Evolutionary conservation across 2,329 filamentous ascomycete species (phyloP), one percentile per base, ranked within the genome.

Genomic region (Periconia sp.): DNA sequence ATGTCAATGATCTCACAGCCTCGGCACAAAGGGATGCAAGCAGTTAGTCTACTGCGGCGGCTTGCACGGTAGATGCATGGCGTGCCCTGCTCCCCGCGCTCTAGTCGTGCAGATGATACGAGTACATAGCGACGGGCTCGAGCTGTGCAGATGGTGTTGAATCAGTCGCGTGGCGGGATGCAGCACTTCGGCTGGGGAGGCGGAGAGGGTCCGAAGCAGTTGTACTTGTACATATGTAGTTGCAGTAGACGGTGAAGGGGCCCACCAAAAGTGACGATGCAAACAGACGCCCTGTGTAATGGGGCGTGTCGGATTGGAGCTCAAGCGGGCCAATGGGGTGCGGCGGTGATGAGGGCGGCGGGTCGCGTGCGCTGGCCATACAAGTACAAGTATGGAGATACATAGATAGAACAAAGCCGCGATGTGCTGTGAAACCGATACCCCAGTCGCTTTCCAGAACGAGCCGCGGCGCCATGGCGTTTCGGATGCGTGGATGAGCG

Each of bases 211-310:
- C 63, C 63, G 61, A 45, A 36, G 52, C 46, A 47, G 52, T 52
- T 45, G 52, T n/a, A n/a, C n/a, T n/a, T n/a, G n/a, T n/a, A n/a
- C n/a, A n/a, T n/a, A n/a, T n/a, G n/a, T n/a, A n/a, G n/a, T n/a
- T n/a, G n/a, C n/a, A n/a, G n/a, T n/a, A n/a, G n/a, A n/a, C n/a
- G n/a, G n/a, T n/a, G n/a, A n/a, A n/a, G n/a, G n/a, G n/a, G 19
- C 36, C 63, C 63, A 65, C 61, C 61, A 66, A 61, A 57, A 59
- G 61, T 67, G 65, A 67, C 63, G 63, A 54, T 58, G 54, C 56
- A 52, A 52, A 50, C 52, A 51, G 46, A 50, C 45, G 52, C 44
- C 46, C 52, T 43, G 54, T 54, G 51, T 42, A 45, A 57, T 56
- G 52, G 50, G 33, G 38, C 42, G 45, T 37, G 29, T 53, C 46